Evolutionary conservation across 164 flowering plant genomes (phyloP).

Genomic region (Annona cherimola): DNA sequence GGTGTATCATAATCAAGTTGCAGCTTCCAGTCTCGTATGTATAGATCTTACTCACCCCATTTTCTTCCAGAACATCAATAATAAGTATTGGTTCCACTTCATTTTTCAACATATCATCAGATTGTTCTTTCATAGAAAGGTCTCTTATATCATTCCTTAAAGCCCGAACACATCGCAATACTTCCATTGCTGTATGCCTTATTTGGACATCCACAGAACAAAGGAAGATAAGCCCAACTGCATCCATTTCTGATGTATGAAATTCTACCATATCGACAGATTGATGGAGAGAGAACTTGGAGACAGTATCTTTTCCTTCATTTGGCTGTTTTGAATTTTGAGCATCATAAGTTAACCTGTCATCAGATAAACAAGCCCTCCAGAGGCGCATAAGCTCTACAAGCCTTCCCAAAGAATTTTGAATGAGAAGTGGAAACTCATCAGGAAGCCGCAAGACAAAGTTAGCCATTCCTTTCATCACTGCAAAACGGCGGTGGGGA

Average conservation of each 20-base stretch:
- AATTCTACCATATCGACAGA: constrained; percentile 66
- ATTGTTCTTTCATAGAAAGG: constrained; percentile 35
- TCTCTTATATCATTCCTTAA: constrained; percentile 77
- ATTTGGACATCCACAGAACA: constrained; percentile 95
- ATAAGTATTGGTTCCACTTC: constrained; percentile 85
- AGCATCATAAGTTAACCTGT: constrained; percentile 42
- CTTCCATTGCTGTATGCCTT: constrained; percentile 90
- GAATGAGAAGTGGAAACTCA: constrained; percentile 96
- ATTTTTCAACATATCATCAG: constrained; percentile 42
- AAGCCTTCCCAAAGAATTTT: constrained; percentile 86
- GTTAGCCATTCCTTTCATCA: constrained; percentile 96
- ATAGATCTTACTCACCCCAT: constrained; percentile 58
- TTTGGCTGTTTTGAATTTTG: constrained; percentile 38
- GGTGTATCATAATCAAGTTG: neutral
- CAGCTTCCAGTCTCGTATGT: neutral
- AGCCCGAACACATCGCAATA: constrained; percentile 94
- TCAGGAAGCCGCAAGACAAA: constrained; percentile 82
- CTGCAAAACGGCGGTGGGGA: constrained; percentile 96
- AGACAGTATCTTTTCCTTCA: constrained; percentile 37
- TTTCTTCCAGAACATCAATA: constrained; percentile 94
- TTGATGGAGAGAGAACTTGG: constrained; percentile 43
- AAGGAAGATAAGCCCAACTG: constrained; percentile 94
- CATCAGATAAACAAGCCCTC: constrained; percentile 81
- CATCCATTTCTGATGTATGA: constrained; percentile 87
- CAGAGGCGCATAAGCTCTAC: constrained; percentile 96